Conservation (phyloP, 2,329 filamentous ascomycete species). For the Aspergillus fumigatiaffinis region DNA sequence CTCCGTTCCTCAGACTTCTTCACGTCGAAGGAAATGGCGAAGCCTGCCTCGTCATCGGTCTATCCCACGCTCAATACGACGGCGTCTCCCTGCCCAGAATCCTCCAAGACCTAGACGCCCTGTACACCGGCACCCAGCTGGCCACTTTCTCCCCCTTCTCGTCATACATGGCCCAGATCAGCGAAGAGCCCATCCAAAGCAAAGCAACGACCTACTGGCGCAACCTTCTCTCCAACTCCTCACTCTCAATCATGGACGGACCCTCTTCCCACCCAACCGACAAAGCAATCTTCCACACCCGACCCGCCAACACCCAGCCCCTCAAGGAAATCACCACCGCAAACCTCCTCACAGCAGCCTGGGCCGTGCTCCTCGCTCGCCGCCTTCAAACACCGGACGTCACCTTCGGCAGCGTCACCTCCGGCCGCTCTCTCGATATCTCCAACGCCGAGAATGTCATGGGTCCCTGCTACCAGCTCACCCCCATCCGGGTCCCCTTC, state of each 20-base stretch:
- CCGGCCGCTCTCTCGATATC: conserved; percentile 56
- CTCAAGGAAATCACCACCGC: conserved; percentile 55
- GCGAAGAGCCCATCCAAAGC: conserved; percentile 30
- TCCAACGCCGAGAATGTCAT: conserved; percentile 51
- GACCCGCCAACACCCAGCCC: conserved; percentile 36
- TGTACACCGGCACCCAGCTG: conserved; percentile 41
- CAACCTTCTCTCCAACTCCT: conserved; percentile 51
- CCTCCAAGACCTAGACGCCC: conserved; percentile 53
- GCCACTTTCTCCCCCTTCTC: conserved; percentile 37
- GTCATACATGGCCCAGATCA: conserved; percentile 35
- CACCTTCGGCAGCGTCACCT: conserved; percentile 61
- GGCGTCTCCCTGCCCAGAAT: conserved; percentile 60
- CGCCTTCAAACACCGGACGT: conserved; percentile 50
- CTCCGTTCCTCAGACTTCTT: conserved; percentile 55
- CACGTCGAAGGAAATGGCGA: conserved; percentile 39
- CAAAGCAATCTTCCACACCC: conserved; percentile 22
- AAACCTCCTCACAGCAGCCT: conserved; percentile 59
- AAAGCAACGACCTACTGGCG: conserved; percentile 51
- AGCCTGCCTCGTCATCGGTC: conserved; percentile 48
- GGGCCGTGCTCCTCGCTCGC: conserved; percentile 57
- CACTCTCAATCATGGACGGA: conserved; percentile 36
- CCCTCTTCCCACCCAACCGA: conserved; percentile 15
- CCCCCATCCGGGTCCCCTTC: conserved; percentile 57
- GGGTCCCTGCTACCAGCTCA: conserved; percentile 54
- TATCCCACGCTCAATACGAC: conserved; percentile 65